Percentiles rank a stretch among this genome's conserved stretches.
These are phyloP conservation scores for Tubosaeta sp. DNA, from an alignment of 768 basidiomycete genomes.

Conservation along the genomic window DNA sequence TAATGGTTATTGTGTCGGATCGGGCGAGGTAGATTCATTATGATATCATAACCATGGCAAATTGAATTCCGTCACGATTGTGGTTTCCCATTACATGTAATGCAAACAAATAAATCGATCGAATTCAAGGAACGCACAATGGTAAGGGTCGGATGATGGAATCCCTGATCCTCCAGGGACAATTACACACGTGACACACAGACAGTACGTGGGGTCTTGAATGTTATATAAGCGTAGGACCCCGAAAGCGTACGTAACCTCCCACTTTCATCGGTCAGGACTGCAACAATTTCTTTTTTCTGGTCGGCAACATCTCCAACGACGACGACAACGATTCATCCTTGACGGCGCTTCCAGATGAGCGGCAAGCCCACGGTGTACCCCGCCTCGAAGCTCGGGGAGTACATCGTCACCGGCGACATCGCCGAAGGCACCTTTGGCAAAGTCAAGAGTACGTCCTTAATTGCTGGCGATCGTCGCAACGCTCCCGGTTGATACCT, in stretches of 20 bases:
- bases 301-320: conserved; percentile 3
- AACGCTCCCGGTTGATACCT: conserved; percentile 11
- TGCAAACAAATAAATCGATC: background rate
- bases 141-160: background rate
- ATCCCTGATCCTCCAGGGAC: background rate
- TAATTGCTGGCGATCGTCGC: conserved; percentile 12
- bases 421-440: conserved; percentile 98
- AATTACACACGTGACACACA: conserved; percentile 9
- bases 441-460: conserved; percentile 91
- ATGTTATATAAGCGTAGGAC: conserved; percentile 23
- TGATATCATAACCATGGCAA: background rate
- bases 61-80: background rate
- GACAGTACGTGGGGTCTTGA: conserved; percentile 11
- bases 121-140: background rate
- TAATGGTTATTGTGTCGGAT: background rate
- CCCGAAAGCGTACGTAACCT: conserved; percentile 20
- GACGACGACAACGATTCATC: conserved; percentile 7
- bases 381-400: conserved; percentile 75
- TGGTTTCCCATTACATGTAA: background rate
- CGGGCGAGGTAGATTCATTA: background rate
- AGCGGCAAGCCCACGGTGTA: conserved; percentile 30
- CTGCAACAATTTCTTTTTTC: conserved; percentile 23
- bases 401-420: conserved; percentile 83
- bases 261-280: conserved; percentile 20
- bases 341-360: conserved; percentile 21